Percentiles rank a stretch among this genome's conserved stretches.
Evolutionary conservation across 345 rosid species (phyloP).

Genomic region (Eucalyptus globulus): DNA sequence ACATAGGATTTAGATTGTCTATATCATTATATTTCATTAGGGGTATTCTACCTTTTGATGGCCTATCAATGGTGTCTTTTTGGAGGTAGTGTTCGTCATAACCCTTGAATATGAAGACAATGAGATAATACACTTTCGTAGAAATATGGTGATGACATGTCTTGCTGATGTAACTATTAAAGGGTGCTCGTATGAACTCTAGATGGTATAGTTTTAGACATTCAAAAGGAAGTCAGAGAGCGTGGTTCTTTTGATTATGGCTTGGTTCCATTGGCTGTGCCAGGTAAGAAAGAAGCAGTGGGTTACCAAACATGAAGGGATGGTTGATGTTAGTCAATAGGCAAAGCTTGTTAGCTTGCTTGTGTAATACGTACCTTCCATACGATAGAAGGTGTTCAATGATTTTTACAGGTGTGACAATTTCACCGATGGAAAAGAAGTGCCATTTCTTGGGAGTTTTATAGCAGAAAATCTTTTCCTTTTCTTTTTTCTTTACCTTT

Average conservation of each 20-base stretch:
- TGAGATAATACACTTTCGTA: background rate
- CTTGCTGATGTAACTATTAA: background rate
- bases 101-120: background rate
- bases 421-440: background rate
- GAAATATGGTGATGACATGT: background rate
- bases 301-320: background rate
- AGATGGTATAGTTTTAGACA: background rate
- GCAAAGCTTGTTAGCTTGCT: background rate
- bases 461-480: background rate
- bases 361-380: background rate
- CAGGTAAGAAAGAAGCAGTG: background rate
- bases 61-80: background rate
- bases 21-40: background rate
- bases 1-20: background rate
- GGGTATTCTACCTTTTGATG: background rate
- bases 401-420: background rate
- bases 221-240: background rate
- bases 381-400: background rate
- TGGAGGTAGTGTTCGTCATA: background rate
- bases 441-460: background rate
- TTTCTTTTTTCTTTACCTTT: background rate
- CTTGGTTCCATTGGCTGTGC: background rate
- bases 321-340: background rate
- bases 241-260: background rate
- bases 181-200: background rate